Evolutionary conservation across 1,139 yeast genomes (phyloP).

Genomic region (Sporopachydermia cereana): DNA sequence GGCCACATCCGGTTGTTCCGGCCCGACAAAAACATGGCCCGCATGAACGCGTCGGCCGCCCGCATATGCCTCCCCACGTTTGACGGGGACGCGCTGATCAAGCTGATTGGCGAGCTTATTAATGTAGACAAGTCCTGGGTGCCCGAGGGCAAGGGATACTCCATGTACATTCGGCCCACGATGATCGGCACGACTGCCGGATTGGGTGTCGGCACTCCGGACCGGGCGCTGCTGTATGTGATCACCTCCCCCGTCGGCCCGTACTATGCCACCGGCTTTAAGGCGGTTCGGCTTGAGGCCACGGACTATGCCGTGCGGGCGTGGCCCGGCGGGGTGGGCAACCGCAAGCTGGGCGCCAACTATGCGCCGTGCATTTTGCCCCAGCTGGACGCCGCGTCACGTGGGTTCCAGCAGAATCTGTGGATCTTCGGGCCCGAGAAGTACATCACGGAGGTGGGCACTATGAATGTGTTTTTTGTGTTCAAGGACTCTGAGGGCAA

Average conservation of each 20-base stretch:
- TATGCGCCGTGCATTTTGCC: slow-evolving; percentile 93
- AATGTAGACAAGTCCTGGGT: slow-evolving; percentile 63
- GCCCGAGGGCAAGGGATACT: slow-evolving; percentile 78
- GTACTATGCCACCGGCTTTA: slow-evolving; percentile 75
- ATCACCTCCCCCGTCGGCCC: slow-evolving; percentile 97
- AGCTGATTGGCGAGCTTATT: slow-evolving; percentile 64
- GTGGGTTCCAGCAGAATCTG: slow-evolving; percentile 89
- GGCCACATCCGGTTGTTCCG: slow-evolving; percentile 75
- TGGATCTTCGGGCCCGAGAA: slow-evolving; percentile 94
- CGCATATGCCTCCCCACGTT: slow-evolving; percentile 83
- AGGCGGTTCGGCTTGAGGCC: slow-evolving; percentile 88
- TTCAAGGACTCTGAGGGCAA: slow-evolving; percentile 62
- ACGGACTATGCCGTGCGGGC: slow-evolving; percentile 93
- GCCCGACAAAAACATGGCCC: slow-evolving; percentile 79
- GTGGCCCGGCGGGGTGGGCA: slow-evolving; percentile 98
- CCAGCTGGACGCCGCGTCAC: slow-evolving; percentile 72
- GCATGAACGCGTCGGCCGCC: slow-evolving; percentile 81
- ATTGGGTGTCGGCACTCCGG: slow-evolving; percentile 75
- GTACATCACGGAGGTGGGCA: slow-evolving; percentile 89
- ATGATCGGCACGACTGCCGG: slow-evolving; percentile 84
- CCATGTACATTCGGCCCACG: slow-evolving; percentile 88
- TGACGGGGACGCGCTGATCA: slow-evolving; percentile 63
- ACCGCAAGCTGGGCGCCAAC: slow-evolving; percentile 92
- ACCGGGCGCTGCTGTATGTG: slow-evolving; percentile 67
- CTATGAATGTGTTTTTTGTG: slow-evolving; percentile 89